Evolutionary conservation across 2,329 filamentous ascomycete species (phyloP), one percentile per base, ranked within the genome.

Genomic region (Epichloe uncinata): DNA sequence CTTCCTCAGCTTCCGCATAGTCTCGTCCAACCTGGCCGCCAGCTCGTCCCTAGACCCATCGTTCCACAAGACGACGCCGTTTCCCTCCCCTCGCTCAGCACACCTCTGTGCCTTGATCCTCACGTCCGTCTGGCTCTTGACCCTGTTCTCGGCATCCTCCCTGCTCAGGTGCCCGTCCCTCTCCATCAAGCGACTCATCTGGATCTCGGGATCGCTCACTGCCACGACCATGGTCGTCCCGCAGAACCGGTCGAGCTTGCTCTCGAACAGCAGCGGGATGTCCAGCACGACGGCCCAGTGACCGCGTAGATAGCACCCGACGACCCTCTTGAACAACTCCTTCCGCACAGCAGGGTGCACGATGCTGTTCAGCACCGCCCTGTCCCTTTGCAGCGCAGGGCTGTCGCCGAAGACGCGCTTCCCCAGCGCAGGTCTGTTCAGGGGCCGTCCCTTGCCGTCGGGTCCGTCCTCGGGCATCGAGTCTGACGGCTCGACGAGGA

Each of bases 261-360:
- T 84, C 73, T 98, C 93, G 59, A 96, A 96, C 41, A 98, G 74
- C 49, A 98, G 71, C 47, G 93, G 93, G 8, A 98, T 83, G 63
- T 98, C 93, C 15, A 97, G 74, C 36, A 98, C 84, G 4, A 95
- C 88, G 0, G 89, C 90, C 88, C 91, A 93, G 62, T 81, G 65
- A 0, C 93, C 91, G 1, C 68, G 68, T 13, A 93, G 50, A 61
- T 95, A 96, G 57, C 79, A 79, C 53, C 73, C 71, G n/a, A 88
- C 61, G 50, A 97, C 77, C 45, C 77, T 73, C 59, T 75, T 80
- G 66, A 88, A 87, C 76, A 96, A 91, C 64, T 86, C 88, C 61
- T 72, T 75, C 40, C 90, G 77, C 41, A 98, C 90, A 0, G 87
- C 89, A 0, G 93, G 93, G 64, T 98, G 93, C 47, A 97, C 87